Evolutionary conservation across 805 yeast species (phyloP).

Genomic region (Starmerella tilneyi): DNA sequence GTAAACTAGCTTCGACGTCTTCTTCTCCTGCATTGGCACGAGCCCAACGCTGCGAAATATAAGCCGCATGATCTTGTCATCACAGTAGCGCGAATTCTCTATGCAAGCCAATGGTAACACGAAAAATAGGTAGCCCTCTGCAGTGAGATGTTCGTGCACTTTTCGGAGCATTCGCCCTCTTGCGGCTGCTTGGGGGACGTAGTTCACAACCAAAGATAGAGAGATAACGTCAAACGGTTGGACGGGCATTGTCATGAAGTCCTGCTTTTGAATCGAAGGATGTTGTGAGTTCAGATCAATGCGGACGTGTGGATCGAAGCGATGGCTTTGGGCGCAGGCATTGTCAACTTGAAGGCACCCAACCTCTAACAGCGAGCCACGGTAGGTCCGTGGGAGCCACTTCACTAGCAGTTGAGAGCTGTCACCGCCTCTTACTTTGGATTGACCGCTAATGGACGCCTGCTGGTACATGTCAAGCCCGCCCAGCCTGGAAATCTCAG

Average conservation of each 20-base stretch:
- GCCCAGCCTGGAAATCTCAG: conserved; percentile 55
- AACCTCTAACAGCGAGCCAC: conserved; percentile 54
- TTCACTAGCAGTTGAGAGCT: conserved; percentile 71
- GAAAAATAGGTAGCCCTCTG: conserved; percentile 42
- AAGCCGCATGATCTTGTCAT: conserved; percentile 34
- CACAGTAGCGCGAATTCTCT: conserved; percentile 68
- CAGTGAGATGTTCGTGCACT: conserved; percentile 45
- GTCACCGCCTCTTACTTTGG: conserved; percentile 73
- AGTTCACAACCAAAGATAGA: conserved; percentile 78
- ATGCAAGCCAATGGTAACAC: conserved; percentile 87
- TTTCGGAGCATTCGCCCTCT: conserved; percentile 71
- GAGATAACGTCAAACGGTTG: conserved; percentile 53
- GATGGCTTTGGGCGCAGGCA: conserved; percentile 48
- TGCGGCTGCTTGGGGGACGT: conserved; percentile 59
- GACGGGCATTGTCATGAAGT: conserved; percentile 69
- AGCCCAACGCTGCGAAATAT: conserved; percentile 60
- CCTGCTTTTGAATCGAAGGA: conserved; percentile 61
- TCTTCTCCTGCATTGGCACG: conserved; percentile 37
- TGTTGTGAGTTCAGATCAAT: conserved; percentile 78
- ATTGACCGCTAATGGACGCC: conserved; percentile 83
- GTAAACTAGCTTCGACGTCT: conserved; percentile 64
- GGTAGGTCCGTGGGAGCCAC: conserved; percentile 41
- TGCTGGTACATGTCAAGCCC: conserved; percentile 71
- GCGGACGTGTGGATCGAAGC: conserved; percentile 45
- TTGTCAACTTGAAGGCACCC: conserved; percentile 70